Base-by-base conservation (phyloP, 2,329 filamentous ascomycete genomes). In the Uncinocarpus reesii region DNA sequence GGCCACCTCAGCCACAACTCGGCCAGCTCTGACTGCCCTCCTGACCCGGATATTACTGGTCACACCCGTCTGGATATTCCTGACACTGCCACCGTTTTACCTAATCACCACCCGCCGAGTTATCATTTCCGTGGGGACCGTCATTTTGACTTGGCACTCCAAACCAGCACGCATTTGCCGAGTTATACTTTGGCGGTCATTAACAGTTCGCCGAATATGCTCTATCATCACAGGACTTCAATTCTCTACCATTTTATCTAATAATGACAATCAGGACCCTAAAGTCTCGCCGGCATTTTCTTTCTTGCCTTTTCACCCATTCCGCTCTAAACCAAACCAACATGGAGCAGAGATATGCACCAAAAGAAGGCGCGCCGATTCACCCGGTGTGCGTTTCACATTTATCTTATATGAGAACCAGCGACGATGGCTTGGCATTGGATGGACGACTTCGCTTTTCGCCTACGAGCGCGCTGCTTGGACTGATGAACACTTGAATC, bases 321-420 rank as follows among this genome's bases (percentile, higher is more conserved):
- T 37, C 58, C 67, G 26, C 66, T 49, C 65, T 11, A 65, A 67
- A 29, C 48, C 36, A 63, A 68, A 72, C 49, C 70, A 72, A 32
- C 69, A 67, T 55, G 64, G 65, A 1, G 67, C 72, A 24, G 70
- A 72, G 45, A 66, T 75, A 26, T 69, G 71, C 13, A 71, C 72
- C 16, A 68, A 69, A 52, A 63, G 59, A 45, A 63, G 64, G 47
- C 59, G 64, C 40, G 56, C 70, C 53, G 58, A 65, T 54, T 82
- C 84, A 3, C 79, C 87, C 0, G 88, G 89, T 1, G 86, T 98
- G 11, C 85, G 88, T 37, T 98, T 98, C 60, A 98, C 92, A 0
- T 98, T 98, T 54, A 89, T 92, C 41, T 75, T 98, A 2, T 96
- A 89, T 60, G 92, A 98, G 64, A 98, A 98, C 58, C 92, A 98